A percentile compares a stretch with the other conserved stretches of the same genome.
These are phyloP conservation scores for Quercus cerris DNA, from an alignment of 306 rosid species.

Conservation along the genomic window DNA sequence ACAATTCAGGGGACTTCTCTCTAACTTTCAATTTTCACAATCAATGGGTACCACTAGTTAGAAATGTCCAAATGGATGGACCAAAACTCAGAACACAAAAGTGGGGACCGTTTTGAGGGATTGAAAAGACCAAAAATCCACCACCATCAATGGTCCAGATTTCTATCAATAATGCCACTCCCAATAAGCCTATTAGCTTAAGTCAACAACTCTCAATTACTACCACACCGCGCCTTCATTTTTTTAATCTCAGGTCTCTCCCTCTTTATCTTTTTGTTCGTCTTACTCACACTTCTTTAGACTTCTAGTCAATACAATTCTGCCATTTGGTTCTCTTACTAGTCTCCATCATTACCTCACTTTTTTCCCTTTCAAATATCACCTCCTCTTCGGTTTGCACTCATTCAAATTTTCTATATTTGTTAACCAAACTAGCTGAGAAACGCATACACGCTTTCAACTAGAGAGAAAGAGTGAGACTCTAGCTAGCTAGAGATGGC, in stretches of 20 bases:
- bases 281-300: neutral
- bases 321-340: constrained; percentile 33
- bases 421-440: neutral
- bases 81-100: constrained; percentile 8
- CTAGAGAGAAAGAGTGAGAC: neutral
- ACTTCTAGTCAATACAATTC: neutral
- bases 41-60: constrained; percentile 12
- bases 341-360: constrained; percentile 23
- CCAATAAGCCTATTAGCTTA: neutral
- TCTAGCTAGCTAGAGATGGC: constrained; percentile 28
- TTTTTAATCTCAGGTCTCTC: neutral
- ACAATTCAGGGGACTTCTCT: neutral
- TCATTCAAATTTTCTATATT: neutral
- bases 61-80: constrained; percentile 43
- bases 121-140: neutral
- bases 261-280: too few species aligned
- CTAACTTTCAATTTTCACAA: constrained; percentile 9
- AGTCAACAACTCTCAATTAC: neutral
- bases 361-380: constrained; percentile 19
- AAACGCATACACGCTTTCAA: neutral
- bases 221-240: neutral
- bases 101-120: constrained; percentile 20
- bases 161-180: constrained; percentile 24
- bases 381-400: neutral
- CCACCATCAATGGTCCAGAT: constrained; percentile 40